Evolutionary conservation across 169 alveolate species (phyloP).

Genomic region (Plasmodium falciparum): DNA sequence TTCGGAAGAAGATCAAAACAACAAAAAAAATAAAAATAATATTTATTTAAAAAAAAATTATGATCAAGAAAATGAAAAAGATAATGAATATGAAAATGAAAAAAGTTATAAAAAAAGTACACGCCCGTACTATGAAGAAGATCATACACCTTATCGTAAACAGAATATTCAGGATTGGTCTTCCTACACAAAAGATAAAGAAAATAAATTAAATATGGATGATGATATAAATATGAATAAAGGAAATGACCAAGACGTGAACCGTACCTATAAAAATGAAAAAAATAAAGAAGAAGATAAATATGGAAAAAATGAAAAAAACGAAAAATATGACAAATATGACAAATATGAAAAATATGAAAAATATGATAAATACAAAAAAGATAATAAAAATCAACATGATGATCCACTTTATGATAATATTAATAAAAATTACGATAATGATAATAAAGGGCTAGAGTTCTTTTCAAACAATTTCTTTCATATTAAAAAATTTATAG

Average conservation of each 20-base stretch:
- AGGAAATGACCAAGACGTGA: too few relatives aligned
- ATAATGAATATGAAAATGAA: not conserved
- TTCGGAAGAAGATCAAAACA: not conserved
- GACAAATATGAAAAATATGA: not conserved
- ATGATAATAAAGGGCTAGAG: slow-evolving; percentile 17
- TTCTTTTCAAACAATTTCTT: slow-evolving; percentile 63
- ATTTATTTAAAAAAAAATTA: not conserved
- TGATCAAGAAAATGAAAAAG: not conserved
- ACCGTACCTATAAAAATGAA: too few relatives aligned
- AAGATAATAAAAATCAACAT: not conserved
- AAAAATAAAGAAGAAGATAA: not conserved
- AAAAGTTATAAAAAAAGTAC: not conserved
- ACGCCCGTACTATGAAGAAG: too few relatives aligned
- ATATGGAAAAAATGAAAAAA: not conserved
- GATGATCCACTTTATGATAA: not conserved
- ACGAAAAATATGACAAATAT: not conserved
- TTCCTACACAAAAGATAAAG: too few relatives aligned
- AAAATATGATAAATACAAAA: not conserved
- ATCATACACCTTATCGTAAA: too few relatives aligned
- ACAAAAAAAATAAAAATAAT: not conserved
- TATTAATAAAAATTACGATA: not conserved
- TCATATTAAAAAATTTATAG: slow-evolving; percentile 29
- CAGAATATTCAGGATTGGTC: too few relatives aligned
- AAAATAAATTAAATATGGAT: too few relatives aligned
- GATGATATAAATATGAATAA: too few relatives aligned